Evolutionary conservation across 139 green algal species (phyloP).

Genomic region (Monoraphidium neglectum): DNA sequence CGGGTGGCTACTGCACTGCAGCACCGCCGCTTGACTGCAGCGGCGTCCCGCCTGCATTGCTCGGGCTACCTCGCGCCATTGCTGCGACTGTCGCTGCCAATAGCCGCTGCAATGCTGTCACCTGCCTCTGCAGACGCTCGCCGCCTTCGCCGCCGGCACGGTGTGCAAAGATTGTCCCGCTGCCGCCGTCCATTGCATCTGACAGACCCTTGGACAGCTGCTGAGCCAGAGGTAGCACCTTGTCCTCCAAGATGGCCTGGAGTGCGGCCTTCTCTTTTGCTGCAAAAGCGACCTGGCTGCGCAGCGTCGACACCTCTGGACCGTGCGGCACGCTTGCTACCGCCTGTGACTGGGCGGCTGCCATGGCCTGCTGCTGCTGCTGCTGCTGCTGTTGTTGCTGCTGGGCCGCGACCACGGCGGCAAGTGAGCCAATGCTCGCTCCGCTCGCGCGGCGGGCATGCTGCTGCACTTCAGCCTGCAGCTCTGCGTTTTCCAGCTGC

Average conservation of each 20-base stretch:
- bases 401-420: constrained; percentile 16
- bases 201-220: constrained; percentile 50
- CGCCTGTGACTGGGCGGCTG: background rate
- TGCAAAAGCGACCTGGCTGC: constrained; percentile 34
- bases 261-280: constrained; percentile 73
- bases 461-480: constrained; percentile 32
- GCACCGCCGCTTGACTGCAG: no score
- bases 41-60: no score
- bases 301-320: constrained; percentile 26
- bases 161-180: background rate
- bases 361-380: background rate
- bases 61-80: constrained; percentile 45
- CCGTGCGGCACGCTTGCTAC: background rate
- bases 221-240: constrained; percentile 62
- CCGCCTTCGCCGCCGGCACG: background rate
- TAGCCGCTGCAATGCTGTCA: constrained; percentile 43
- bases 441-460: background rate
- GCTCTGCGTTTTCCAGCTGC: constrained; percentile 32
- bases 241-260: constrained; percentile 80
- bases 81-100: constrained; percentile 56
- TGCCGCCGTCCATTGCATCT: constrained; percentile 28
- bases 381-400: constrained; percentile 33
- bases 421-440: background rate
- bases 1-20: no score
- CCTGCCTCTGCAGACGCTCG: constrained; percentile 33